Conservation (phyloP, 495 filamentous ascomycete genomes). For the Hypoxylon perforatum region DNA sequence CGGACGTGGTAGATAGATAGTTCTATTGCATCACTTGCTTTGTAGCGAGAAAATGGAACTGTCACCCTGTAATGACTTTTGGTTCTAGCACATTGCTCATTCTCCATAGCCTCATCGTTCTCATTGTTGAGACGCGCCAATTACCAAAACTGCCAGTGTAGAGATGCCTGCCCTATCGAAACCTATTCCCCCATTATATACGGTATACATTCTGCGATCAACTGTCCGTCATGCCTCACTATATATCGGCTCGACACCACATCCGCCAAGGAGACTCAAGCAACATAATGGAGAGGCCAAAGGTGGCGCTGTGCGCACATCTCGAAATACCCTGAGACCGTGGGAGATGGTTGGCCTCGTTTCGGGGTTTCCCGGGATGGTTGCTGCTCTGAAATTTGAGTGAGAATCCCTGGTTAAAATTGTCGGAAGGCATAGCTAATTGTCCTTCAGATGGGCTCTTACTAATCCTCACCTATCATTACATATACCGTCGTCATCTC, state of each 20-base stretch:
- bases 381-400: conserved; percentile 95
- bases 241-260: conserved; percentile 93
- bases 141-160: not conserved
- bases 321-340: conserved; percentile 71
- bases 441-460: conserved; percentile 84
- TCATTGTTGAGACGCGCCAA: conserved; percentile 24
- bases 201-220: conserved; percentile 87
- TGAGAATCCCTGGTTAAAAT: conserved; percentile 56
- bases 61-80: not conserved
- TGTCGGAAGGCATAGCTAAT: conserved; percentile 11
- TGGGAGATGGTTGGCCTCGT: conserved; percentile 96
- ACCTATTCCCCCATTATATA: conserved; percentile 67
- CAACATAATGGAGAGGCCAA: conserved; percentile 88
- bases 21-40: not conserved
- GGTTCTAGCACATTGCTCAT: conserved; percentile 2
- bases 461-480: conserved; percentile 81
- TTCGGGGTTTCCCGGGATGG: conserved; percentile 85
- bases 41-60: conserved; percentile 24
- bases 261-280: conserved; percentile 80
- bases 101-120: conserved; percentile 18
- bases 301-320: conserved; percentile 84
- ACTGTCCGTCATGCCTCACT: conserved; percentile 70
- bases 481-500: conserved; percentile 71
- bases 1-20: not conserved
- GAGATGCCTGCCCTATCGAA: conserved; percentile 53